Conservation (phyloP, 345 rosid species). For the Rhodomyrtus tomentosa region DNA sequence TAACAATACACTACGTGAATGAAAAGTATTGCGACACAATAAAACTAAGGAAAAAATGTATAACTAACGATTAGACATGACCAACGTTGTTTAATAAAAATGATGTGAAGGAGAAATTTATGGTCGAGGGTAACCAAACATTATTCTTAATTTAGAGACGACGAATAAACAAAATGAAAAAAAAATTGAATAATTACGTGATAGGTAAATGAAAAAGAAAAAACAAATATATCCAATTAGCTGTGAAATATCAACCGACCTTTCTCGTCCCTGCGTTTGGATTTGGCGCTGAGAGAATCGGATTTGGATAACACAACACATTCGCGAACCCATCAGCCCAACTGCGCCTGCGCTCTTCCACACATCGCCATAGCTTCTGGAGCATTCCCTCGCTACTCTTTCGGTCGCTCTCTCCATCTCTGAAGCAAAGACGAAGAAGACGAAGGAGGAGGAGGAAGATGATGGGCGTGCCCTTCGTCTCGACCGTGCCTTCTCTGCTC, state of each 20-base stretch:
- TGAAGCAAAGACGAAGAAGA: background rate
- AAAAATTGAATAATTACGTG: background rate
- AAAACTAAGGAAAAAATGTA: background rate
- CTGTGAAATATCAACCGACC: too few species aligned
- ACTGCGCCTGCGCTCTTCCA: background rate
- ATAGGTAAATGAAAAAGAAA: background rate
- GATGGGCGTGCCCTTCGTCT: slow-evolving; percentile 46
- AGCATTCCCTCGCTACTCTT: background rate
- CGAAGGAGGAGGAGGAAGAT: background rate
- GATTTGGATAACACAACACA: background rate
- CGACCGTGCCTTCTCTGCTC: slow-evolving; percentile 36
- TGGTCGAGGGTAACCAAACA: background rate
- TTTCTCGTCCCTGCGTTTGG: background rate
- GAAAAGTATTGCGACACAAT: background rate
- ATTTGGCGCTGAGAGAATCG: background rate
- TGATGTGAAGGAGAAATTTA: background rate
- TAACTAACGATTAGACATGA: background rate
- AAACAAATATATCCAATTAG: background rate
- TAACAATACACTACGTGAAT: background rate
- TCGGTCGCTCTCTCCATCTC: background rate
- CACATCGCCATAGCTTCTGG: background rate
- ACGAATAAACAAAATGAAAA: background rate
- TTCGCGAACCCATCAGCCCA: background rate
- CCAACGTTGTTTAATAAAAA: too few species aligned
- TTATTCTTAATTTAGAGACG: background rate